Conservation (phyloP, 2,329 filamentous ascomycete species). For the Calonectria pteridis region DNA sequence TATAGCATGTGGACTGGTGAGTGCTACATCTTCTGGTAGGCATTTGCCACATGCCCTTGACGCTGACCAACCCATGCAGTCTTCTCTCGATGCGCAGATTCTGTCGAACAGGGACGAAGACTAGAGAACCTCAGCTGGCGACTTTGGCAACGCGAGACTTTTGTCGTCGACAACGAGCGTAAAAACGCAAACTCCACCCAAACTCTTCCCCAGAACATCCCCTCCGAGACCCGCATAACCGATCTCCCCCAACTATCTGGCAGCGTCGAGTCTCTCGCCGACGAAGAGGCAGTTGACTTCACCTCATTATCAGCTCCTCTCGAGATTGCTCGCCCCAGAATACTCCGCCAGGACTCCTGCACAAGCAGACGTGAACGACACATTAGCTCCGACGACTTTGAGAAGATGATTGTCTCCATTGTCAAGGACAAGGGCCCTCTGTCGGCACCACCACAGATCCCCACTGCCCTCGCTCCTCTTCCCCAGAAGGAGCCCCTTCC, state of each 20-base stretch:
- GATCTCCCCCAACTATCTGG: constrained; percentile 80
- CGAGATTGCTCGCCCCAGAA: constrained; percentile 74
- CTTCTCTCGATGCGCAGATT: constrained; percentile 94
- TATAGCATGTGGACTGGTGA: constrained; percentile 98
- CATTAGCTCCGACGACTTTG: constrained; percentile 91
- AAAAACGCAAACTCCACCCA: constrained; percentile 59
- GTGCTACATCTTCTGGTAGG: constrained; percentile 50
- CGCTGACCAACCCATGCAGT: constrained; percentile 67
- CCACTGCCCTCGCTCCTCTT: constrained; percentile 50
- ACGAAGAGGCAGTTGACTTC: constrained; percentile 75
- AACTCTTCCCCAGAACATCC: constrained; percentile 64
- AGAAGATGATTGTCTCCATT: constrained; percentile 94
- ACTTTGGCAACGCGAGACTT: constrained; percentile 86
- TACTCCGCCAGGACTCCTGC: constrained; percentile 78
- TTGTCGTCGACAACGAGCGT: constrained; percentile 79
- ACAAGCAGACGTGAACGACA: constrained; percentile 82
- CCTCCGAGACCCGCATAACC: constrained; percentile 55
- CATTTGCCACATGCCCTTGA: constrained; percentile 25
- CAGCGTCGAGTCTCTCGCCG: constrained; percentile 80
- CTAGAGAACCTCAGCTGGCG: constrained; percentile 97
- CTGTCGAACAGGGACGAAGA: constrained; percentile 90
- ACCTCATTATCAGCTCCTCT: constrained; percentile 65
- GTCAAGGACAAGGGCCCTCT: constrained; percentile 84
- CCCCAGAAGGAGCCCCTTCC: constrained; percentile 58
- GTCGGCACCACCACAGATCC: constrained; percentile 52